phyloP scores from a whole-genome alignment of 805 yeast species.

The Zygosaccharomyces kombuchaensis region DNA sequence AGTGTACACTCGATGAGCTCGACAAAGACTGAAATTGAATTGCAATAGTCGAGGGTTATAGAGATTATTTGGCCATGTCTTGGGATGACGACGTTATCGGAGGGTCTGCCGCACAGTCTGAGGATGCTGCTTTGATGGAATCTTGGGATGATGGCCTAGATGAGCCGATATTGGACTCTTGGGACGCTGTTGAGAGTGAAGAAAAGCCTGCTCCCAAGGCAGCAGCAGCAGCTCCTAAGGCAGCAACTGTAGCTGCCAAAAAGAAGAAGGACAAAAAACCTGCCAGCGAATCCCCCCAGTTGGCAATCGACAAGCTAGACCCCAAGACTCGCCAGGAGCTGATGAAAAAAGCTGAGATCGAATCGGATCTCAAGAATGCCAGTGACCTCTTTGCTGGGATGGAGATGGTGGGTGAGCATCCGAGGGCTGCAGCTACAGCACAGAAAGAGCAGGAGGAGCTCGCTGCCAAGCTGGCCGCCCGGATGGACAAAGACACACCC shows the following conservation, averaged over 20 bases:
- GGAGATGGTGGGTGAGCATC: constrained; percentile 48
- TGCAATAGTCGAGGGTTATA: neutral
- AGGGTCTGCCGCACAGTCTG: constrained; percentile 48
- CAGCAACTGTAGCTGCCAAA: constrained; percentile 26
- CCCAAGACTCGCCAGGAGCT: constrained; percentile 69
- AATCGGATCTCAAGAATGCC: constrained; percentile 86
- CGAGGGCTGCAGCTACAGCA: constrained; percentile 40
- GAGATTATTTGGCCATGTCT: constrained; percentile 26
- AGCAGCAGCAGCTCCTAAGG: constrained; percentile 34
- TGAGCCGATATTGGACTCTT: constrained; percentile 76
- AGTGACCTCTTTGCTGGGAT: constrained; percentile 83
- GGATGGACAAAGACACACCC: constrained; percentile 48
- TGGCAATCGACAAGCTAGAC: constrained; percentile 67
- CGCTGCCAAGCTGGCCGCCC: constrained; percentile 25
- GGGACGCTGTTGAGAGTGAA: constrained; percentile 82
- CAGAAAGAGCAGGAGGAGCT: constrained; percentile 38
- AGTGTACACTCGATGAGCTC: constrained; percentile 6
- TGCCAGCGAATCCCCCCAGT: constrained; percentile 37
- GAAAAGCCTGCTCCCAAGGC: constrained; percentile 23
- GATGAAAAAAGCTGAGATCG: constrained; percentile 73
- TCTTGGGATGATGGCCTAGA: constrained; percentile 78
- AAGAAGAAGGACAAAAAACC: constrained; percentile 39
- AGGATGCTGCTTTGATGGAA: constrained; percentile 48
- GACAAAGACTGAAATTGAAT: neutral
- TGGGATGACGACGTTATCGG: constrained; percentile 89